Evolutionary conservation across 2,329 filamentous ascomycete species (phyloP).

Genomic region (Apiospora hydei): DNA sequence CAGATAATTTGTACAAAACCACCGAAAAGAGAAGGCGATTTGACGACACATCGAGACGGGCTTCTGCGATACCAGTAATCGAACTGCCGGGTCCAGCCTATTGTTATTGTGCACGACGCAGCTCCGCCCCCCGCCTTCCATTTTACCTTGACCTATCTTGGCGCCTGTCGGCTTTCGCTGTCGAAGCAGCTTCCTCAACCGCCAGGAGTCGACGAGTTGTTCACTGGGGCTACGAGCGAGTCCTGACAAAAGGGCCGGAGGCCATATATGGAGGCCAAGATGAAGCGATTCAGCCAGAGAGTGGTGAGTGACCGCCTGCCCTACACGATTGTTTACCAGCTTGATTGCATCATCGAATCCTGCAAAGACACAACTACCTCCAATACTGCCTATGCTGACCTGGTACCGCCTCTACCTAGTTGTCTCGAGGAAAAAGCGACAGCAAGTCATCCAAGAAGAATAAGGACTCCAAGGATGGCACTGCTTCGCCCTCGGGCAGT

Average conservation of each 20-base stretch:
- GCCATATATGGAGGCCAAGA: slow-evolving; percentile 50
- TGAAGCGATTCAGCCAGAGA: slow-evolving; percentile 98
- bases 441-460: slow-evolving; percentile 85
- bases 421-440: slow-evolving; percentile 87
- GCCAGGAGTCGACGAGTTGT: slow-evolving; percentile 8
- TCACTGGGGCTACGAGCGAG: slow-evolving; percentile 13
- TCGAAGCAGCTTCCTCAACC: slow-evolving; percentile 15
- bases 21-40: neutral
- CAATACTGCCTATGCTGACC: slow-evolving; percentile 49
- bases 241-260: slow-evolving; percentile 22
- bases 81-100: slow-evolving; percentile 9
- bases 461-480: slow-evolving; percentile 77
- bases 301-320: slow-evolving; percentile 74
- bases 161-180: slow-evolving; percentile 16
- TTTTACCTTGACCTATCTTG: slow-evolving; percentile 12
- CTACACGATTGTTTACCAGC: neutral
- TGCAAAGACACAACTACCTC: neutral
- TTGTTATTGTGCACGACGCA: slow-evolving; percentile 16
- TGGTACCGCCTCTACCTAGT: slow-evolving; percentile 68
- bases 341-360: slow-evolving; percentile 18
- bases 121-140: slow-evolving; percentile 9
- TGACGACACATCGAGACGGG: neutral
- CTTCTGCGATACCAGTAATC: slow-evolving; percentile 3
- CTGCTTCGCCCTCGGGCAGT: slow-evolving; percentile 73
- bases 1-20: slow-evolving; percentile 13